Conservation (phyloP, 2,329 filamentous ascomycete genomes). For the Aspergillus texensis region DNA sequence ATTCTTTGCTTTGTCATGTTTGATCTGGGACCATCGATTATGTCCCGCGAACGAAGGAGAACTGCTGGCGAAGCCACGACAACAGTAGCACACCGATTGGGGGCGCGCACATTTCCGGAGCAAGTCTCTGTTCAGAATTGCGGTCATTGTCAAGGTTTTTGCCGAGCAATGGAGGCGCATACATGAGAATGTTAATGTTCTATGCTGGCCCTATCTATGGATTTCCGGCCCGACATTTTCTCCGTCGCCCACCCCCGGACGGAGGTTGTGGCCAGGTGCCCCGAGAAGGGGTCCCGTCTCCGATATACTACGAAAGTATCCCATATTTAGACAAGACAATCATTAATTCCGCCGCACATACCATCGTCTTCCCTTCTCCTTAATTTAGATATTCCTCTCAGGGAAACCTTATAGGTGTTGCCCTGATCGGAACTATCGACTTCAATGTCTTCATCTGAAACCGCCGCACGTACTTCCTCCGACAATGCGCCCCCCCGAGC, state of each 20-base stretch:
- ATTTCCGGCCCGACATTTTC: conserved; percentile 33
- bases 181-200: background rate
- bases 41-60: conserved; percentile 65
- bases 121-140: conserved; percentile 26
- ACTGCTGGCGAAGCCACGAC: conserved; percentile 54
- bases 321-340: conserved; percentile 1
- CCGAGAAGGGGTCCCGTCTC: conserved; percentile 18
- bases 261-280: conserved; percentile 23
- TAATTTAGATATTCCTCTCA: conserved; percentile 3
- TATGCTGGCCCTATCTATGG: conserved; percentile 16
- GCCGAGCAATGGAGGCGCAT: background rate
- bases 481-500: conserved; percentile 38
- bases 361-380: conserved; percentile 6
- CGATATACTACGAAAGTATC: background rate
- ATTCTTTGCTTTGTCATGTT: conserved; percentile 87
- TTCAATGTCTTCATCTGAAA: conserved; percentile 45
- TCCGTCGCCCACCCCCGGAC: conserved; percentile 32
- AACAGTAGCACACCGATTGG: conserved; percentile 24
- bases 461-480: conserved; percentile 33
- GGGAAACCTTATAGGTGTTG: conserved; percentile 16
- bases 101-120: conserved; percentile 16
- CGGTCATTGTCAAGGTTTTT: conserved; percentile 24
- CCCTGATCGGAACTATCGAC: conserved; percentile 14
- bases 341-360: background rate
- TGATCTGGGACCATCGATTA: conserved; percentile 95